Base-by-base conservation (phyloP, 768 basidiomycete species). In the Goffeauzyma gilvescens region DNA sequence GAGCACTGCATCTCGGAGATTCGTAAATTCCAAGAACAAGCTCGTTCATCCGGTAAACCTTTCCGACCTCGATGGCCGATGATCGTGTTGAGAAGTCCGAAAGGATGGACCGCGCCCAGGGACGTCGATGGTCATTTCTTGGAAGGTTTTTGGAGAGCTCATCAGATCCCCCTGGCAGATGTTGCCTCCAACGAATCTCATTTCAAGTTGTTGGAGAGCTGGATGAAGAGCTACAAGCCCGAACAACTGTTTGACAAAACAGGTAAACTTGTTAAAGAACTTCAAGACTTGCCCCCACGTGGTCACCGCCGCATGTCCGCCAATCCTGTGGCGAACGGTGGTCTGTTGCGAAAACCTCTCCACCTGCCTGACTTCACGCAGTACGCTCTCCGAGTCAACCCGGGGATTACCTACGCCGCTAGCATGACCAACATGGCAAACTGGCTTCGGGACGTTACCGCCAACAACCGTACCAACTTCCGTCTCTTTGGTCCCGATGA, bases 81-180 rank as follows among this genome's bases (percentile, higher is more conserved):
- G 52, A 55, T 62, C 44, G 33, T 62, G 22, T 49, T 62, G 15
- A 44, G 60, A 32, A 51, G 49, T 20, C 60, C 60, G 33, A 62
- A 62, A 43, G 74, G 82, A 30, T 75, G 72, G 67, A 70, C 75
- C 8, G 77, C 78, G 2, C 81, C 82, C 2, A 75, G 76, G 52
- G 48, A 64, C 15, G 61, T 81, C 30, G 69, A 73, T 43, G 79
- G 76, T 23, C 72, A 81, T 49, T 73, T 72, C 50, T 70, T 86
- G 38, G 80, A 82, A 58, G 80, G 79, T 21, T 82, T 77, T 23
- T 87, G 79, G 71, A 76, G 71, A 47, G 72, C 85, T 0, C 85
- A 90, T 57, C 85, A 89, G 65, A 82, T 90, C 2, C 84, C 86
- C 6, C 71, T 89, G n/a, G 75, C 83, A 6, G 67, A 69, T n/a